These are phyloP conservation scores for Acacia melanoxylon DNA, from an alignment of 306 rosid genomes.

Conservation along the genomic window DNA sequence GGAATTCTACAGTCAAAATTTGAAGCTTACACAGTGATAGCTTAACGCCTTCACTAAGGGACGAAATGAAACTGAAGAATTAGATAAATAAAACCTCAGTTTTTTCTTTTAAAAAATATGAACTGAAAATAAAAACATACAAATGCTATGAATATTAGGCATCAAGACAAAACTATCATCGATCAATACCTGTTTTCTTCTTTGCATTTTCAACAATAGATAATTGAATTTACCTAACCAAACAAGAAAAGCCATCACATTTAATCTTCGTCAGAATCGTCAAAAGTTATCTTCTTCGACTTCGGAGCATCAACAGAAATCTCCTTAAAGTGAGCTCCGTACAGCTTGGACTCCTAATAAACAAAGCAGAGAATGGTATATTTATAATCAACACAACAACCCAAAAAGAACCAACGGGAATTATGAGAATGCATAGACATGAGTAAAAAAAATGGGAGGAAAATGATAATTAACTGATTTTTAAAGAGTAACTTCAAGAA, in stretches of 20 bases:
- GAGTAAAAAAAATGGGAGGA: neutral
- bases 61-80: neutral
- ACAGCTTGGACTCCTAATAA: slow-evolving; percentile 84
- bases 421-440: neutral
- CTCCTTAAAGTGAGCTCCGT: slow-evolving; percentile 94
- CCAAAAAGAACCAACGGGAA: neutral
- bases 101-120: neutral
- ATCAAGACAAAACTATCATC: neutral
- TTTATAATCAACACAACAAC: neutral
- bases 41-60: neutral
- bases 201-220: slow-evolving; percentile 28
- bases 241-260: slow-evolving; percentile 28
- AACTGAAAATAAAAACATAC: neutral
- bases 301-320: slow-evolving; percentile 76
- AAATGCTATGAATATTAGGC: neutral
- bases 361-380: slow-evolving; percentile 18
- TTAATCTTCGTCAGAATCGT: slow-evolving; percentile 73
- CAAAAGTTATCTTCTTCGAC: slow-evolving; percentile 75
- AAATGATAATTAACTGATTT: neutral
- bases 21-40: neutral
- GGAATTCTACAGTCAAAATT: neutral
- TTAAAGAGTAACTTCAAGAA: neutral
- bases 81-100: neutral
- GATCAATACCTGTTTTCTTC: neutral
- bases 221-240: slow-evolving; percentile 11